A percentile compares a stretch with the other conserved stretches of the same genome.
phyloP scores from a whole-genome alignment of 768 basidiomycete genomes.

The Lactarius quietus region DNA sequence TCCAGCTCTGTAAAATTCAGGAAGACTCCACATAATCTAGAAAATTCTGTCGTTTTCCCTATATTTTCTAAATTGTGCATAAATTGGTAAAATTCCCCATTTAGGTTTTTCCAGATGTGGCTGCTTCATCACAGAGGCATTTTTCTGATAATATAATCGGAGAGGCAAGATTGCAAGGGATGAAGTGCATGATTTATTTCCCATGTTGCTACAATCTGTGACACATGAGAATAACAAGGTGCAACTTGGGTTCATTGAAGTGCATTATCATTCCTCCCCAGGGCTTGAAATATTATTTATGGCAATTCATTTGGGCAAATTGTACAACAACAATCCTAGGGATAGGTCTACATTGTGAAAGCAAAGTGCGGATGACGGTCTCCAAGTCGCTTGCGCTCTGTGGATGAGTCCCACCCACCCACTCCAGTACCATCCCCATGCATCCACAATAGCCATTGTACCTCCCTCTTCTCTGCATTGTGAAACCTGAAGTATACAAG shows the following conservation, averaged over 20 bases:
- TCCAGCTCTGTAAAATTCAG: too few relatives aligned
- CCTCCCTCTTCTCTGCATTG: constrained; percentile 7
- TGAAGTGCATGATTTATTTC: background rate
- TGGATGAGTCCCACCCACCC: background rate
- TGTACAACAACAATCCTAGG: background rate
- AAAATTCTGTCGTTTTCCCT: too few relatives aligned
- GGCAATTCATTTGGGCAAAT: background rate
- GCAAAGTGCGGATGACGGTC: background rate
- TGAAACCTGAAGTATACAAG: constrained; percentile 5
- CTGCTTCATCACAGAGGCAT: too few relatives aligned
- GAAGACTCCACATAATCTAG: too few relatives aligned
- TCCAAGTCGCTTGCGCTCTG: background rate
- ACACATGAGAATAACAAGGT: background rate
- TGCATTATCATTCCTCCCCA: background rate
- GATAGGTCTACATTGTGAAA: background rate
- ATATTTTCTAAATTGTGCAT: too few relatives aligned
- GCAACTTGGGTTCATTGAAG: background rate
- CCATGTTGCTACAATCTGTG: background rate
- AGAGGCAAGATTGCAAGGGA: too few relatives aligned
- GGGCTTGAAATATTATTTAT: background rate
- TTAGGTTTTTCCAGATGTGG: too few relatives aligned
- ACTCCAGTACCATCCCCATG: constrained; percentile 4
- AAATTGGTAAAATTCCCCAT: too few relatives aligned
- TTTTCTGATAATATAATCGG: too few relatives aligned
- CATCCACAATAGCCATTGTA: background rate